Evolutionary conservation across 2,329 filamentous ascomycete species (phyloP), one percentile per base, ranked within the genome.

Genomic region (Paecilomyces variotii): DNA sequence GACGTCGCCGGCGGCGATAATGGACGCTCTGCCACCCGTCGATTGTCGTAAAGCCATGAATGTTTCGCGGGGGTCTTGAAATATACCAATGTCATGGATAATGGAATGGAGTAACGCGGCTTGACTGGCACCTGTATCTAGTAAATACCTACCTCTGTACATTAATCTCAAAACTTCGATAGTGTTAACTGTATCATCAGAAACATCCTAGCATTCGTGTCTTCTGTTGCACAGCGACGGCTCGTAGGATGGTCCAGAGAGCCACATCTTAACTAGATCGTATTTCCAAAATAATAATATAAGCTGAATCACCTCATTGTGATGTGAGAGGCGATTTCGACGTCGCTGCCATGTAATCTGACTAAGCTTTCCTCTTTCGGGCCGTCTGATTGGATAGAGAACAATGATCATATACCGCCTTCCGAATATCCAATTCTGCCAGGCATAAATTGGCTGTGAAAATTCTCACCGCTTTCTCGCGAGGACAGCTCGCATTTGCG

Each of bases 21-120:
- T 12, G 61, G 61, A 2, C 55, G 55, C 19, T 62, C 61, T 3
- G 52, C 55, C 19, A 51, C 57, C 3, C 14, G 32, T 4, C 45
- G 57, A 32, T 55, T 57, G 10, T 53, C 50, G 10, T 52, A 28
- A 52, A 11, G 50, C 19, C 14, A 45, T 19, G 35, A n/a, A n/a
- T 45, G n/a, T n/a, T 24, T n/a, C 39, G 4, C 35, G 1, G n/a
- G 35, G 35, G 14, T 39, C 14, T 45, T 45, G 39, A 45, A n/a
- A 45, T 45, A 45, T 14, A 45, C 39, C 39, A 19, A 45, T 24
- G 39, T 19, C n/a, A 45, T n/a, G 14, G 19, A 9, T 45, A 19
- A 45, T 45, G 39, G n/a, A 45, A 45, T 45, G 39, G 39, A 45
- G 39, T 19, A 7, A 19, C 39, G 6, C 39, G 39, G 39, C 4